Base-by-base conservation (phyloP, 352 stramenopile genomes). In the Phytophthora hybrid region DNA sequence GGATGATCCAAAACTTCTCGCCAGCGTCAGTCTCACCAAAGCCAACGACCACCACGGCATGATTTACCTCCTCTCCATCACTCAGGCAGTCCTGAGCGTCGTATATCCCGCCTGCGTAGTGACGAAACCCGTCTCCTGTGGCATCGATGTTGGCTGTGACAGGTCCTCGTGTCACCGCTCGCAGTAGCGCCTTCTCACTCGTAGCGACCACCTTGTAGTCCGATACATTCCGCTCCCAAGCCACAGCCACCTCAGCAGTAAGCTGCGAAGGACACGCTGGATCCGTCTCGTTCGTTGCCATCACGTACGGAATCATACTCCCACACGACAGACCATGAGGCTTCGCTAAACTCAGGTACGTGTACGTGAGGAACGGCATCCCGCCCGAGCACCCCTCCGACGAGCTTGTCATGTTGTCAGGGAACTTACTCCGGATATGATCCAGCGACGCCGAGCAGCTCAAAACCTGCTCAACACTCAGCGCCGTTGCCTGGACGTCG, bases 311-410 rank as follows among this genome's bases (percentile, higher is more conserved):
- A 56, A 93, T 91, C 11, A 71, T 31, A 31, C 57, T 74, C 2
- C 80, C 90, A 67, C 91, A 97, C 16, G 89, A 83, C 39, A 98
- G 72, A 18, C 92, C 92, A 32, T 96, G 76, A 14, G 90, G 90
- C 1, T 67, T 55, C 0, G 79, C 54, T 47, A 83, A 79, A 8
- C 76, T 78, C 72, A 97, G 80, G 67, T 97, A 98, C 72, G 94
- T 79, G 76, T 93, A 98, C 11, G 91, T 94, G 37, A 97, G 88
- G 75, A 94, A 97, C 9, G 93, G 89, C 84, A 98, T 96, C 19
- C 93, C 93, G 44, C 93, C 93, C 19, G 93, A 80, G 74, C 93
- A 98, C 32, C 93, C 89, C 13, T 91, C 75, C 8, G 90, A 94
- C 16, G 90, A 96, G 32, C 87, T 90, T 7, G 82, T 82, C 84